A percentile compares a stretch with the other conserved stretches of the same genome.
These are phyloP conservation scores for Botrytis medusae DNA, from an alignment of 2,329 filamentous ascomycete species.

Conservation along the genomic window DNA sequence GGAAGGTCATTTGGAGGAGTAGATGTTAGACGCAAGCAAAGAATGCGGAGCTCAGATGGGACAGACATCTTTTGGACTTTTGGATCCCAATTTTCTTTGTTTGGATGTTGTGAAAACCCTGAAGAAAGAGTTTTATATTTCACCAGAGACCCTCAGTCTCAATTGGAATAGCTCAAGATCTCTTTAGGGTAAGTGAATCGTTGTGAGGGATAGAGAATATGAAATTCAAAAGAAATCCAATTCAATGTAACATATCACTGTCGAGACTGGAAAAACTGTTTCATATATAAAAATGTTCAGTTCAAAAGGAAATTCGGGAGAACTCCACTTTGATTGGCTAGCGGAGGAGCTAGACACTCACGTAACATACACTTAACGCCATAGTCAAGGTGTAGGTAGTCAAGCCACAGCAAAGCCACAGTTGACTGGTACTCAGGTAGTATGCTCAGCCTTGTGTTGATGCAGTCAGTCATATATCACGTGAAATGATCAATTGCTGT, in stretches of 20 bases:
- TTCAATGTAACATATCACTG: background rate
- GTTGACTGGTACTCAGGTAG: background rate
- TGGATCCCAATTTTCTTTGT: background rate
- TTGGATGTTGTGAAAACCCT: background rate
- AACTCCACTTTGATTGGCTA: background rate
- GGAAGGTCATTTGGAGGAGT: slow-evolving; percentile 73
- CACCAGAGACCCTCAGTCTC: background rate
- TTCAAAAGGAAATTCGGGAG: background rate
- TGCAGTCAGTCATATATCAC: background rate
- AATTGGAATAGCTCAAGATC: background rate
- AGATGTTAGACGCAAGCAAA: slow-evolving; percentile 70
- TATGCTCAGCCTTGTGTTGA: background rate
- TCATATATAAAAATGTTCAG: background rate
- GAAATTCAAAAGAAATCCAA: background rate
- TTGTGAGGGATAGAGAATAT: background rate
- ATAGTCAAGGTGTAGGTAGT: background rate
- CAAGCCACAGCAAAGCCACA: background rate
- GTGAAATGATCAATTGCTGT: rapidly evolving
- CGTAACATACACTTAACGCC: no score
- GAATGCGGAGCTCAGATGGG: slow-evolving; percentile 60
- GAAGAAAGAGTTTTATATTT: background rate
- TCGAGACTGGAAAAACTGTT: background rate
- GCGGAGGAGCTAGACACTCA: background rate
- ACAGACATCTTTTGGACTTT: slow-evolving; percentile 34
- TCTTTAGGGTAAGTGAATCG: background rate